These are phyloP conservation scores for Syzygium grande DNA, from an alignment of 345 rosid genomes.

Conservation along the genomic window DNA sequence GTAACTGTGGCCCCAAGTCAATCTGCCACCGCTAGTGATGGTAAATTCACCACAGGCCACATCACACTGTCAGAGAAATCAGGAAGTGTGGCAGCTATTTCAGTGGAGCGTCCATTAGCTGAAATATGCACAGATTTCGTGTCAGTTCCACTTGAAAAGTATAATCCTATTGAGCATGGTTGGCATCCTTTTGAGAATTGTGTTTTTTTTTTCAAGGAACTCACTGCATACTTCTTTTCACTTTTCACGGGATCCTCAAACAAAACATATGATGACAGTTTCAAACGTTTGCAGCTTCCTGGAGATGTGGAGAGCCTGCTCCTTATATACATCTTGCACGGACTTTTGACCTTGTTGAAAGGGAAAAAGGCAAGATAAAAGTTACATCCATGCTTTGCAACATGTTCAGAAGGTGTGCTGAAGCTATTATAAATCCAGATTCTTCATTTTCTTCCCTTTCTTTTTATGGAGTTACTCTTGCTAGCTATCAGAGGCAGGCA, in stretches of 20 bases:
- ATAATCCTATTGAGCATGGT: slow-evolving; percentile 67
- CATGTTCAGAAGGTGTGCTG: slow-evolving; percentile 81
- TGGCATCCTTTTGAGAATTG: slow-evolving; percentile 10
- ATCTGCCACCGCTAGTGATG: slow-evolving; percentile 3
- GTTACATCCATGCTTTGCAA: slow-evolving; percentile 84
- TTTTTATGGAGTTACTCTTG: not conserved
- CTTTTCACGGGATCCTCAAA: not conserved
- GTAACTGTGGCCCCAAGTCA: slow-evolving; percentile 16
- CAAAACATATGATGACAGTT: slow-evolving; percentile 3
- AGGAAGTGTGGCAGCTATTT: slow-evolving; percentile 9
- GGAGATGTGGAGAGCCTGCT: slow-evolving; percentile 69
- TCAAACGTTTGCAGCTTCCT: slow-evolving; percentile 55
- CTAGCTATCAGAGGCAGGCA: not conserved
- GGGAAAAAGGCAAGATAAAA: slow-evolving; percentile 81
- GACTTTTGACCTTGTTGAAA: slow-evolving; percentile 71
- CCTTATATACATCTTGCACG: slow-evolving; percentile 84
- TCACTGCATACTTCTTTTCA: not conserved
- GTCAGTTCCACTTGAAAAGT: slow-evolving; percentile 56
- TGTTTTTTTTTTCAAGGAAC: not conserved
- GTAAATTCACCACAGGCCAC: slow-evolving; percentile 21
- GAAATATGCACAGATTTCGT: slow-evolving; percentile 26
- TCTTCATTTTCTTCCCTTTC: not conserved
- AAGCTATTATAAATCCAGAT: not conserved
- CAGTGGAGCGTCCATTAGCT: slow-evolving; percentile 19
- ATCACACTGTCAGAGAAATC: slow-evolving; percentile 18